Evolutionary conservation across 139 green algal species (phyloP), one percentile per base, ranked within the genome.

Genomic region (Chlorella vulgaris): DNA sequence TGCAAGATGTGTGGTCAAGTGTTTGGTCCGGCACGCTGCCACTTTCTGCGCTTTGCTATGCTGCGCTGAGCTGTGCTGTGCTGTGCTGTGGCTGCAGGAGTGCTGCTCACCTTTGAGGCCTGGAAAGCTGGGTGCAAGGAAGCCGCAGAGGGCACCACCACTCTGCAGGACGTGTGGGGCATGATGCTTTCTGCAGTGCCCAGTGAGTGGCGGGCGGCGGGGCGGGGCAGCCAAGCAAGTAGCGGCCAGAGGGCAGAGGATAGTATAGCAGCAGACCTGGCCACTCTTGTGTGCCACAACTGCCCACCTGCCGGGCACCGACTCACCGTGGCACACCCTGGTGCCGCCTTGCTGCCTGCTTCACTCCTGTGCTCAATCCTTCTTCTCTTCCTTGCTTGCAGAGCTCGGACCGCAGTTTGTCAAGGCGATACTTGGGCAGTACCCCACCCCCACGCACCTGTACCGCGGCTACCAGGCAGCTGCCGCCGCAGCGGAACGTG

Each of bases 121-220:
- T 87, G 84, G 71, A 69, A 63, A 6, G 28, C 38, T 26, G 74
- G 60, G 31, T 75, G 75, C 47, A 74, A 63, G 42, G 35, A 66
- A 4, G 42, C 42, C 28, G 84, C 50, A 0, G 76, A 85, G 31
- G 58, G 78, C n/a, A 60, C 51, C 3, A 58, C 35, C 29, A 85
- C 83, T 24, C 69, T 93, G 66, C 80, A 84, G 35, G 88, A 93
- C 67, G 81, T 93, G n/a, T 93, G 84, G 84, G 86, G 61, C 43
- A 83, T 86, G 31, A 89, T 90, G 84, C 81, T 93, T 18, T 55
- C 47, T 4, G 67, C 68, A 21, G 69, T 93, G 38, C 78, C 78
- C 19, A 36, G 76, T 82, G 76, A 50, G 76, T 40, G 66, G 33
- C 66, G 8, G 35, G 36, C 3, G 29, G 4, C 39, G 31, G 18